A percentile compares a stretch with the other conserved stretches of the same genome.
phyloP scores from a whole-genome alignment of 1,284 basidiomycete genomes.

The Marasmius fiardii region DNA sequence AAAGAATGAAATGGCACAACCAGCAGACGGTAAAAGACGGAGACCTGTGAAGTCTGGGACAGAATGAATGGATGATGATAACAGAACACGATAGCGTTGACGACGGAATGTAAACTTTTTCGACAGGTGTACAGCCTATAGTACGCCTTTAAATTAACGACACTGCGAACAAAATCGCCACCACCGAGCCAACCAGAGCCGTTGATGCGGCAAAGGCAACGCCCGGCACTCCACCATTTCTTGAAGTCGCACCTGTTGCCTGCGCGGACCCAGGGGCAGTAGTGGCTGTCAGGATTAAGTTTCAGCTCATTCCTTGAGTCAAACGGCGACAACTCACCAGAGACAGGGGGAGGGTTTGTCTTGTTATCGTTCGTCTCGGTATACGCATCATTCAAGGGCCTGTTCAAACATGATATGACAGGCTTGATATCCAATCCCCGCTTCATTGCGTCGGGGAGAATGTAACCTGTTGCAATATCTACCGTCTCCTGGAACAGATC shows the following conservation, averaged over 20 bases:
- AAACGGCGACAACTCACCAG: conserved; percentile 23
- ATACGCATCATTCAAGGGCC: conserved; percentile 56
- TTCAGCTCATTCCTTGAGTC: background rate
- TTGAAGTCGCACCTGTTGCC: conserved; percentile 18
- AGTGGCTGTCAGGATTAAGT: conserved; percentile 19
- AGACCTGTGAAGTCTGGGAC: too few species aligned
- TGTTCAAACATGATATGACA: conserved; percentile 66
- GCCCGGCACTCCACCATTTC: background rate
- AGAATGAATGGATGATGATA: too few species aligned
- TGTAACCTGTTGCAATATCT: conserved; percentile 69
- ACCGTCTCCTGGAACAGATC: conserved; percentile 69
- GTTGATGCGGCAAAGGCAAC: background rate
- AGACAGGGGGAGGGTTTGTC: conserved; percentile 45
- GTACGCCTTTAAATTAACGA: background rate
- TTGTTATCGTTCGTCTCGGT: conserved; percentile 65
- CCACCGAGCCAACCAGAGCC: background rate
- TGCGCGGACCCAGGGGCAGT: conserved; percentile 31
- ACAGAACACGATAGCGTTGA: too few species aligned
- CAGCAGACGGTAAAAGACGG: too few species aligned
- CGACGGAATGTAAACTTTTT: too few species aligned
- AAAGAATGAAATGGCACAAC: too few species aligned
- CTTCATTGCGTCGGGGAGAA: conserved; percentile 63
- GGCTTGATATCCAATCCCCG: conserved; percentile 60
- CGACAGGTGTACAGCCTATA: too few species aligned
- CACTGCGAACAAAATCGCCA: background rate